Percentiles rank a stretch among this genome's conserved stretches.
Conservation (phyloP, 352 stramenopile species). For the Globisporangium orthogonon region DNA sequence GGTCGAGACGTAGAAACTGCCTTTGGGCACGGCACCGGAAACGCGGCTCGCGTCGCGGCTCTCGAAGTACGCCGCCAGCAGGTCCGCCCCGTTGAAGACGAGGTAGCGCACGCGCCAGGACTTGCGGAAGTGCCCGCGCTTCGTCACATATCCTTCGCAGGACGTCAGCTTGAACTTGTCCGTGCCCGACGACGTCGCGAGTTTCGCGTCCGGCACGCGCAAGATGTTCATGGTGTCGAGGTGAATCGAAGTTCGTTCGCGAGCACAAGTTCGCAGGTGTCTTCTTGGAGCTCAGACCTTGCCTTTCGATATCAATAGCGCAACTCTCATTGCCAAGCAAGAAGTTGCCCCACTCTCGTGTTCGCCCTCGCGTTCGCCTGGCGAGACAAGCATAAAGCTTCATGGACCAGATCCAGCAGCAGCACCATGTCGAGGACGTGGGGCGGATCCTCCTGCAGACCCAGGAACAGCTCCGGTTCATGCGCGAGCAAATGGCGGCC, state of each 20-base stretch:
- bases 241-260: too few species aligned
- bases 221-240: slow-evolving; percentile 47
- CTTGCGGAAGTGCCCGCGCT: slow-evolving; percentile 80
- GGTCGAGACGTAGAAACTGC: slow-evolving; percentile 69
- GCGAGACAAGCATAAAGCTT: neutral
- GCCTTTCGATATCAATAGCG: neutral
- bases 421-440: slow-evolving; percentile 80
- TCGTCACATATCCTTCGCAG: slow-evolving; percentile 84
- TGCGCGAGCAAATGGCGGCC: slow-evolving; percentile 61
- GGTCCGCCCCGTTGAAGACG: slow-evolving; percentile 59
- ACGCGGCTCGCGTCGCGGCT: slow-evolving; percentile 50
- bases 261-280: too few species aligned
- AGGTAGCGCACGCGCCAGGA: slow-evolving; percentile 80
- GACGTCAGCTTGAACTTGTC: slow-evolving; percentile 58
- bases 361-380: too few species aligned
- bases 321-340: too few species aligned
- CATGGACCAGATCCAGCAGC: slow-evolving; percentile 76
- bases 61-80: slow-evolving; percentile 71
- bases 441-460: slow-evolving; percentile 75
- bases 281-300: too few species aligned
- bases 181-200: slow-evolving; percentile 7
- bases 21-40: slow-evolving; percentile 30
- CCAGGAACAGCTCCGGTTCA: slow-evolving; percentile 68
- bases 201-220: slow-evolving; percentile 27
- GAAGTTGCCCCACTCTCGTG: too few species aligned